Conservation (phyloP, 768 basidiomycete species). For the Sporobolomyces roseus region DNA sequence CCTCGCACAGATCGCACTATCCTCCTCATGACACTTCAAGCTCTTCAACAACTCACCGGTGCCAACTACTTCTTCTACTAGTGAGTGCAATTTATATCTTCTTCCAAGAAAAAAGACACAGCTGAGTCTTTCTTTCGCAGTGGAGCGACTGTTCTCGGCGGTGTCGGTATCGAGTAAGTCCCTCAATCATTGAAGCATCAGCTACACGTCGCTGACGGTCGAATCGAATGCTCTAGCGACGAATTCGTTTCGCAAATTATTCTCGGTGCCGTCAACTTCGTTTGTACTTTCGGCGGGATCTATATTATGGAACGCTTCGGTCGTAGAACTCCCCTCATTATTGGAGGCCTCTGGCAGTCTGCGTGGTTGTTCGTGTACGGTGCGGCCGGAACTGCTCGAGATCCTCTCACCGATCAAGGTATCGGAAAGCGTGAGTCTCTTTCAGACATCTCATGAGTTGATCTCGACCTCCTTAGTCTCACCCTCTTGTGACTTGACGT, state of each 20-base stretch:
- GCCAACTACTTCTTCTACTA: constrained; percentile 31
- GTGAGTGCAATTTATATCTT: too few species aligned
- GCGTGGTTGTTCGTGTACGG: constrained; percentile 70
- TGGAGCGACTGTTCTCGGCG: constrained; percentile 60
- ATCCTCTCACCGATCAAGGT: constrained; percentile 54
- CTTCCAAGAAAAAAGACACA: background rate
- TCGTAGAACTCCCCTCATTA: constrained; percentile 61
- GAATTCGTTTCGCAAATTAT: constrained; percentile 71
- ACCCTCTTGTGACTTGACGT: background rate
- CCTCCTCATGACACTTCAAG: constrained; percentile 62
- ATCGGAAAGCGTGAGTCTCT: constrained; percentile 57
- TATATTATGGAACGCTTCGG: constrained; percentile 68
- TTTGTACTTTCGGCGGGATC: constrained; percentile 55
- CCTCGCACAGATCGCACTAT: constrained; percentile 26
- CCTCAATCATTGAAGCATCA: too few species aligned
- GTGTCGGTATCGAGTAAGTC: constrained; percentile 65
- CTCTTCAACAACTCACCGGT: constrained; percentile 64
- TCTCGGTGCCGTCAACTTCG: constrained; percentile 58
- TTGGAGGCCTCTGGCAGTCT: constrained; percentile 63
- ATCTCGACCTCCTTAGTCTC: too few species aligned
- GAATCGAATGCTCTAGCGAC: too few species aligned
- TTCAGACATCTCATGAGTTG: background rate
- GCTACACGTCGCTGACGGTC: too few species aligned
- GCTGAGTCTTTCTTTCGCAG: too few species aligned
- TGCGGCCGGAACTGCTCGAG: constrained; percentile 63